These are phyloP conservation scores for Themeda triandra DNA, from an alignment of 176 grass and related monocot species.

Conservation along the genomic window DNA sequence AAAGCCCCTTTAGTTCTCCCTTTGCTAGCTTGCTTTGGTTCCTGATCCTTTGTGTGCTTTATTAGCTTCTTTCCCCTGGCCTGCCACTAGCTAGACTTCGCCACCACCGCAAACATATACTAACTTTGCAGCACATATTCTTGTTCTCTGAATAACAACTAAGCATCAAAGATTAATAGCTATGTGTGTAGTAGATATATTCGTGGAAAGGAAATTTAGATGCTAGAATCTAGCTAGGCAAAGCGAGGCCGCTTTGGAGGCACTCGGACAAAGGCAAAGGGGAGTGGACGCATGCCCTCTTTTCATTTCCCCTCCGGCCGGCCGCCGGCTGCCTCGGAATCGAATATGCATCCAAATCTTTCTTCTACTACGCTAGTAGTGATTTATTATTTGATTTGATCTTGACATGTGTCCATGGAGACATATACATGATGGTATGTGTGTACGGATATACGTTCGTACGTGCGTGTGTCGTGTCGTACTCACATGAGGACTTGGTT, in stretches of 20 bases:
- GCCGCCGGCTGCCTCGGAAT: neutral
- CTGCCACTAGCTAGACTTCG: slow-evolving; percentile 20
- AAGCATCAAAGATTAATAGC: neutral
- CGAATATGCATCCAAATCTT: slow-evolving; percentile 50
- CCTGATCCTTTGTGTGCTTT: slow-evolving; percentile 31
- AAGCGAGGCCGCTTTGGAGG: slow-evolving; percentile 42
- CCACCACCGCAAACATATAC: neutral
- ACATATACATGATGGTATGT: neutral
- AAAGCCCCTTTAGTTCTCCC: slow-evolving; percentile 32
- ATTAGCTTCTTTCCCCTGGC: slow-evolving; percentile 16
- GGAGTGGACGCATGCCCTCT: slow-evolving; percentile 49
- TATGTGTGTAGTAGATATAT: neutral
- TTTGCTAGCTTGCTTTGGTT: slow-evolving; percentile 33
- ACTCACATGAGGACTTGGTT: slow-evolving; percentile 89
- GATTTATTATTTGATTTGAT: neutral
- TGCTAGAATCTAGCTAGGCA: slow-evolving; percentile 42
- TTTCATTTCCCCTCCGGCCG: slow-evolving; percentile 22
- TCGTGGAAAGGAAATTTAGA: slow-evolving; percentile 6
- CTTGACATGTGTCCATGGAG: slow-evolving; percentile 5
- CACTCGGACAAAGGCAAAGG: slow-evolving; percentile 45
- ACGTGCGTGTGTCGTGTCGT: neutral
- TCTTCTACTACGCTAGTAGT: neutral
- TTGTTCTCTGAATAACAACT: neutral
- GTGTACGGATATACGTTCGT: neutral
- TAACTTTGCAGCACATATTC: slow-evolving; percentile 35